A percentile compares a stretch with the other conserved stretches of the same genome.
These are phyloP conservation scores for Rubus parviflorus DNA, from an alignment of 306 rosid genomes.

Conservation along the genomic window DNA sequence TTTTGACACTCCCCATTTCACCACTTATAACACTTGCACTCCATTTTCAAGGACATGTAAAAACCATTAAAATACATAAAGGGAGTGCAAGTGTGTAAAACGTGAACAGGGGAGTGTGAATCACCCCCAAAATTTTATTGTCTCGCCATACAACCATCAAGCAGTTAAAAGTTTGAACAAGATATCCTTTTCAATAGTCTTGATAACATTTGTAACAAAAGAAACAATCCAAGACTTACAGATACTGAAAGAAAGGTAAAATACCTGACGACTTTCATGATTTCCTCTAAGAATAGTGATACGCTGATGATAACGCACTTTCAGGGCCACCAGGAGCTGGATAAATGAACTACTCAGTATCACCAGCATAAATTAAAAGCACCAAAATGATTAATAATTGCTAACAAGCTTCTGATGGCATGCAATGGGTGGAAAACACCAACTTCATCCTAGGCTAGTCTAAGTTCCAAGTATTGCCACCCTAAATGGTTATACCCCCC, in stretches of 20 bases:
- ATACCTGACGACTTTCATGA: conserved; percentile 99
- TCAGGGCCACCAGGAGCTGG: conserved; percentile 93
- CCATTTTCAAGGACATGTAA: not conserved
- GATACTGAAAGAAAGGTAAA: conserved; percentile 13
- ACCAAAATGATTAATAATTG: conserved; percentile 4
- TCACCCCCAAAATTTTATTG: not conserved
- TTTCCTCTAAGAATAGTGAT: conserved; percentile 99
- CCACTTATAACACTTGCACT: not conserved
- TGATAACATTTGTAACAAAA: not conserved
- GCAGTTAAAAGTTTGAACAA: not conserved
- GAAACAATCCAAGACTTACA: not conserved
- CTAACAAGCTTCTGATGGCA: not conserved
- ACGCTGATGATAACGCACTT: conserved; percentile 92
- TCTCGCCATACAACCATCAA: not conserved
- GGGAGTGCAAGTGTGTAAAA: not conserved
- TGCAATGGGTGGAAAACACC: not conserved
- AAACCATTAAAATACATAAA: not conserved
- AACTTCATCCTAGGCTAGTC: not conserved
- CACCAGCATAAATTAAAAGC: conserved; percentile 10
- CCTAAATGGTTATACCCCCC: not conserved
- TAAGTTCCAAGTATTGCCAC: not conserved
- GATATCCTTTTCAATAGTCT: not conserved
- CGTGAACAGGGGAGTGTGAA: not conserved
- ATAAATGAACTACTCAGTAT: conserved; percentile 37
- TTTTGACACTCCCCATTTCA: not conserved